These are phyloP conservation scores for Globisporangium rhizosaccharum DNA, from an alignment of 352 stramenopile species.

Conservation along the genomic window DNA sequence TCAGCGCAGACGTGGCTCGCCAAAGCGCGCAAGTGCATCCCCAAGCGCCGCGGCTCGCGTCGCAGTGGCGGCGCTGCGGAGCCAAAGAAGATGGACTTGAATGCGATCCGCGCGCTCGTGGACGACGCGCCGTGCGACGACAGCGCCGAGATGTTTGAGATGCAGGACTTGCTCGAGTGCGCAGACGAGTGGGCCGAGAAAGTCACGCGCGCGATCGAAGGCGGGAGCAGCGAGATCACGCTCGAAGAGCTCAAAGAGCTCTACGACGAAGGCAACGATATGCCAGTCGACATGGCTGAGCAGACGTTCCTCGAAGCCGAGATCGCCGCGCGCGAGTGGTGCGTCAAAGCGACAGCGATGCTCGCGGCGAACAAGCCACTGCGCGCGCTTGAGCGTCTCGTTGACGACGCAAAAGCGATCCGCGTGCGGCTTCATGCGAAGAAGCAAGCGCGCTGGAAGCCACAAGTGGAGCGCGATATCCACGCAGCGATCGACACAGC, in stretches of 20 bases:
- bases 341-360: conserved; percentile 40
- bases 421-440: conserved; percentile 64
- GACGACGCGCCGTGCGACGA: conserved; percentile 85
- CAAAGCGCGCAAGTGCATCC: conserved; percentile 84
- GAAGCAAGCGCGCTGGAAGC: conserved; percentile 80
- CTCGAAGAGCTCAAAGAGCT: conserved; percentile 74
- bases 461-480: conserved; percentile 78
- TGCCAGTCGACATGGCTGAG: conserved; percentile 88
- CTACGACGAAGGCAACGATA: conserved; percentile 71
- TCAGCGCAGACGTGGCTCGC: conserved; percentile 80
- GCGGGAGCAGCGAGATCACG: conserved; percentile 47
- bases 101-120: conserved; percentile 74
- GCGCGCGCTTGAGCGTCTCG: conserved; percentile 53
- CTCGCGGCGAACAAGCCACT: conserved; percentile 56
- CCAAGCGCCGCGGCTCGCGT: conserved; percentile 61
- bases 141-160: conserved; percentile 84
- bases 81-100: conserved; percentile 78
- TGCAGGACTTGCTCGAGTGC: conserved; percentile 86
- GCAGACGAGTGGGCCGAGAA: conserved; percentile 80
- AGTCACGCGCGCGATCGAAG: conserved; percentile 74
- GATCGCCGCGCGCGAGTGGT: conserved; percentile 79
- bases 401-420: conserved; percentile 64
- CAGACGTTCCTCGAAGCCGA: conserved; percentile 72
- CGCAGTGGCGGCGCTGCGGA: conserved; percentile 32
- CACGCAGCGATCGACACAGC: conserved; percentile 57